phyloP scores from a whole-genome alignment of 1,284 basidiomycete genomes.

The Pterulicium gracile region DNA sequence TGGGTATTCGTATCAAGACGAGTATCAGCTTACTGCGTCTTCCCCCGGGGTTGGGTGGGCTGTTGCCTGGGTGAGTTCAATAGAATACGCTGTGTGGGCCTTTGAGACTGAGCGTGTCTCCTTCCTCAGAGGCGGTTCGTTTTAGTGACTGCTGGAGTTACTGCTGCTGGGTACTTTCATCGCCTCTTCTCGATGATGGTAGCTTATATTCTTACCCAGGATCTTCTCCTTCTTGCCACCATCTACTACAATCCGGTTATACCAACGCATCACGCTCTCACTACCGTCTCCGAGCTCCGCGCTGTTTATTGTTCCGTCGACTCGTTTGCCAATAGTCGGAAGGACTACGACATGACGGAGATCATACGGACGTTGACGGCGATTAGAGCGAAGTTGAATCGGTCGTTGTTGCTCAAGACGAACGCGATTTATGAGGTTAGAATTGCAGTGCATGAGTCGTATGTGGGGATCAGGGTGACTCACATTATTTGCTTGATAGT shows the following conservation, averaged over 20 bases:
- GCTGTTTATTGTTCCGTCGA: constrained; percentile 57
- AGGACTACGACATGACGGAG: constrained; percentile 32
- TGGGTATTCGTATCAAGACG: constrained; percentile 65
- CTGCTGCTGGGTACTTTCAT: constrained; percentile 44
- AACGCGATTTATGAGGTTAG: constrained; percentile 65
- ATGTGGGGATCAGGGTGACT: no score
- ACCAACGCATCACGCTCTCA: constrained; percentile 54
- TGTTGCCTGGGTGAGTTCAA: constrained; percentile 49
- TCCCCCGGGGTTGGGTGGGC: constrained; percentile 46
- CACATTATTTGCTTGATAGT: constrained; percentile 25
- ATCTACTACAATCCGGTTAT: constrained; percentile 56
- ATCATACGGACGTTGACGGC: constrained; percentile 52
- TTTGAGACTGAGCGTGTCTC: no score
- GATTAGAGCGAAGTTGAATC: constrained; percentile 51
- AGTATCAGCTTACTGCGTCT: constrained; percentile 29
- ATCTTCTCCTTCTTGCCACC: constrained; percentile 62
- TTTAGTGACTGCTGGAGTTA: constrained; percentile 49
- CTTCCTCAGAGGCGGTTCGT: constrained; percentile 44
- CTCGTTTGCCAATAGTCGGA: constrained; percentile 45
- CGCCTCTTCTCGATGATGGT: constrained; percentile 1
- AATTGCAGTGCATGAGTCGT: no score
- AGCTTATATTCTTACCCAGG: constrained; percentile 25
- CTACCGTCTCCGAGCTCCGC: constrained; percentile 50
- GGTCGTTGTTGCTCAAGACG: constrained; percentile 39
- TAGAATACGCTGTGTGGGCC: no score